Evolutionary conservation across 345 rosid genomes (phyloP).

Genomic region (Arabidopsis arenosa): DNA sequence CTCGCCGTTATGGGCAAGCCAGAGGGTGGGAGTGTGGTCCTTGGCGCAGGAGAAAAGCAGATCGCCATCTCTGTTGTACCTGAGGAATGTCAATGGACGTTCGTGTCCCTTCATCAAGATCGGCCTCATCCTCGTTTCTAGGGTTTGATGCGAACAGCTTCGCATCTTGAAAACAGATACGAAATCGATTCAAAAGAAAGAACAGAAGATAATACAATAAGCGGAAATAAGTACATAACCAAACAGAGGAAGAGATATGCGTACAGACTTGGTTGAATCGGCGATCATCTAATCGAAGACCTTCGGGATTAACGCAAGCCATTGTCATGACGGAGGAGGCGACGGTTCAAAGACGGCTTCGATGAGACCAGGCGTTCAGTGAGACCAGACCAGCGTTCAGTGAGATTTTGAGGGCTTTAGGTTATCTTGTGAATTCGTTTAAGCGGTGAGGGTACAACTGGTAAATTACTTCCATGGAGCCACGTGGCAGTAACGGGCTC

Average conservation of each 20-base stretch:
- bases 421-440: neutral
- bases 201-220: neutral
- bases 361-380: too few species aligned
- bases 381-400: too few species aligned
- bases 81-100: conserved; percentile 89
- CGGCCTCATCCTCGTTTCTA: conserved; percentile 61
- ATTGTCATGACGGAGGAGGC: conserved; percentile 36
- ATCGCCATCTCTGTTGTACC: conserved; percentile 92
- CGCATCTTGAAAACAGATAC: neutral
- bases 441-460: too few species aligned
- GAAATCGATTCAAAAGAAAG: neutral
- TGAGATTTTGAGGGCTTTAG: neutral
- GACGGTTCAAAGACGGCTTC: too few species aligned
- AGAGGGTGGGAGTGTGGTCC: conserved; percentile 93
- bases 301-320: conserved; percentile 92
- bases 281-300: conserved; percentile 82
- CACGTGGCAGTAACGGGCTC: too few species aligned
- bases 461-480: too few species aligned
- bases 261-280: conserved; percentile 71
- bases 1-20: conserved; percentile 97
- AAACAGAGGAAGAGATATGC: neutral
- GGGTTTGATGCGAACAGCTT: neutral
- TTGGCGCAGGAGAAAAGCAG: conserved; percentile 95
- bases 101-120: conserved; percentile 98
- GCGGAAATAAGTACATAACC: too few species aligned